These are phyloP conservation scores for Blastocystis sp. DNA, from an alignment of 352 stramenopile genomes.

Conservation along the genomic window DNA sequence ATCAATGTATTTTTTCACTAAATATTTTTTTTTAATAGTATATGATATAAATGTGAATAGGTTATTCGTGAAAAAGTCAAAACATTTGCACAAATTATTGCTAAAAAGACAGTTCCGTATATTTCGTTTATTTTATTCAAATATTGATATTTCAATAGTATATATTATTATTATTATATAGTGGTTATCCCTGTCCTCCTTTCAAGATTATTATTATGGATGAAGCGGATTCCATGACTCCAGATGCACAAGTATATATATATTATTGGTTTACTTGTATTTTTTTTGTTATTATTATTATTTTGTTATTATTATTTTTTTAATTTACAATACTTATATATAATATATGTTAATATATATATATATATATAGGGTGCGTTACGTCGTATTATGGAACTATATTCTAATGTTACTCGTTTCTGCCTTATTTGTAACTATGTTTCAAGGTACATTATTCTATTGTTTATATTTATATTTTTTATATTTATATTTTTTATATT, in stretches of 20 bases:
- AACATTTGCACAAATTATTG: slow-evolving; percentile 20
- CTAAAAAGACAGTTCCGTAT: slow-evolving; percentile 16
- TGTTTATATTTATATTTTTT: no score
- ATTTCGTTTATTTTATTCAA: no score
- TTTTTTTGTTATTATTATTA: no score
- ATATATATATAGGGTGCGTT: not conserved
- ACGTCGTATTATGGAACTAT: slow-evolving; percentile 77
- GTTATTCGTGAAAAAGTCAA: slow-evolving; percentile 35
- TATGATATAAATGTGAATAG: slow-evolving; percentile 29
- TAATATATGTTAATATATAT: not conserved
- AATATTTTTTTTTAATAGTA: slow-evolving; percentile 88
- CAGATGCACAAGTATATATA: slow-evolving; percentile 85
- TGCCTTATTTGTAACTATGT: slow-evolving; percentile 97
- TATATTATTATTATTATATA: not conserved
- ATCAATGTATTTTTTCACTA: slow-evolving; percentile 85
- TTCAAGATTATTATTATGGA: slow-evolving; percentile 92
- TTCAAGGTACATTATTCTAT: slow-evolving; percentile 60
- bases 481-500: no score
- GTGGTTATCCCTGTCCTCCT: slow-evolving; percentile 31
- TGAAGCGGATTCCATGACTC: slow-evolving; percentile 87
- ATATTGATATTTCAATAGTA: no score
- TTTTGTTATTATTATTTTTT: not conserved
- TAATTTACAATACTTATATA: not conserved
- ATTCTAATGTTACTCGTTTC: slow-evolving; percentile 87
- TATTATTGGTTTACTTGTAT: slow-evolving; percentile 76